A percentile compares a stretch with the other conserved stretches of the same genome.
Conservation (phyloP, 352 stramenopile genomes). For the Phytophthora colocasiae region DNA sequence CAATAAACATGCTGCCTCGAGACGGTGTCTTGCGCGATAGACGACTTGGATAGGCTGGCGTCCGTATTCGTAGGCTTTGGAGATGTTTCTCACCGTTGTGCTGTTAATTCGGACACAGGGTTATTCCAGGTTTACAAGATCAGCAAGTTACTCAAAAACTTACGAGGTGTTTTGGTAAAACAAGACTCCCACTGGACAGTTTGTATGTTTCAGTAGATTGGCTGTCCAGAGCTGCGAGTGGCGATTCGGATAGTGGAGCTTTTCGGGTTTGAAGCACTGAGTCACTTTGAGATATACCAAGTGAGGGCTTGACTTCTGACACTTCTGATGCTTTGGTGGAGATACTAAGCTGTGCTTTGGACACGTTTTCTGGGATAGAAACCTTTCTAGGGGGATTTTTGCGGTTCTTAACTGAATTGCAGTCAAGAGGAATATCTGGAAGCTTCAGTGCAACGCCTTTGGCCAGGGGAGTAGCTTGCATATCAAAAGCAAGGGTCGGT, state of each 20-base stretch:
- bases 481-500: constrained; percentile 50
- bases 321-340: too few relatives aligned
- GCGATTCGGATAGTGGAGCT: not conserved
- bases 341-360: constrained; percentile 12
- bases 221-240: not conserved
- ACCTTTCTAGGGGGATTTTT: not conserved
- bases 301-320: constrained; percentile 1
- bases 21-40: constrained; percentile 34
- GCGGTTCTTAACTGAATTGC: constrained; percentile 2
- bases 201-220: not conserved
- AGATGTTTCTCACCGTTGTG: constrained; percentile 39
- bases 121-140: too few relatives aligned
- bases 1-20: constrained; percentile 8
- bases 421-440: not conserved
- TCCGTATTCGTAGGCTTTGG: constrained; percentile 45
- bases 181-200: constrained; percentile 9
- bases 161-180: constrained; percentile 38
- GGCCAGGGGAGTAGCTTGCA: constrained; percentile 45
- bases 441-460: constrained; percentile 57
- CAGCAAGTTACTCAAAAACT: constrained; percentile 3
- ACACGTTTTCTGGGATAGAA: constrained; percentile 15
- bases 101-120: constrained; percentile 12
- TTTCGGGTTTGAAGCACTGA: constrained; percentile 12
- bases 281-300: constrained; percentile 16
- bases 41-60: constrained; percentile 38